Conservation (phyloP, 2,329 filamentous ascomycete genomes). For the Blastomyces silverae region DNA sequence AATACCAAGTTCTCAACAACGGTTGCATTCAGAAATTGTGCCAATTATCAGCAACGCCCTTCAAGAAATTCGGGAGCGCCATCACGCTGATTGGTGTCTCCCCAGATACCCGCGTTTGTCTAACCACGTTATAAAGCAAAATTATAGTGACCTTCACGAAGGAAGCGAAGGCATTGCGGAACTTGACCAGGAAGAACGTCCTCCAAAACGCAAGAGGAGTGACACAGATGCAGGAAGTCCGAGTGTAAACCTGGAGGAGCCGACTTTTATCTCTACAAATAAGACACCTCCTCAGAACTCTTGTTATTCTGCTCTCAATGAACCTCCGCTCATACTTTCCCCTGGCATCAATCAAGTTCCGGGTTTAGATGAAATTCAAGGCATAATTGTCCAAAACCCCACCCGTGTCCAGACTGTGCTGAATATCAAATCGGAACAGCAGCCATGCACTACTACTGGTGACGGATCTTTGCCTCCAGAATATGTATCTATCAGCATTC, state of each 20-base stretch:
- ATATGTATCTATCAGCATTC: slow-evolving; percentile 39
- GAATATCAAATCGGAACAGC: slow-evolving; percentile 12
- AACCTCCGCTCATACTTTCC: slow-evolving; percentile 32
- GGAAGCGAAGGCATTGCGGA: not conserved
- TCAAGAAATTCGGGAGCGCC: slow-evolving; percentile 26
- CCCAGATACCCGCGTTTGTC: slow-evolving; percentile 17
- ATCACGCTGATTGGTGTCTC: slow-evolving; percentile 33
- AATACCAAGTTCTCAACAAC: slow-evolving; percentile 31
- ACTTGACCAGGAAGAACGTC: no score
- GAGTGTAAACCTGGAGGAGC: not conserved
- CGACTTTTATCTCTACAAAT: not conserved
- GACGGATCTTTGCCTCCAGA: slow-evolving; percentile 5
- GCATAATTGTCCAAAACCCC: slow-evolving; percentile 30
- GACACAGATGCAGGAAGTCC: not conserved
- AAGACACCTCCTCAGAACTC: not conserved
- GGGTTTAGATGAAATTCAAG: slow-evolving; percentile 24
- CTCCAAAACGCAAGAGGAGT: not conserved
- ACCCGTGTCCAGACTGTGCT: slow-evolving; percentile 23
- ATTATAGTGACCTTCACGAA: slow-evolving; percentile 7
- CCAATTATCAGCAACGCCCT: slow-evolving; percentile 37
- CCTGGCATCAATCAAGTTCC: slow-evolving; percentile 31
- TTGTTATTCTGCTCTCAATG: not conserved
- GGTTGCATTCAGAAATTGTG: slow-evolving; percentile 27
- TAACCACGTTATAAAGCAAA: not conserved
- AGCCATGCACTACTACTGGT: slow-evolving; percentile 13